phyloP scores from a whole-genome alignment of 1,284 basidiomycete species.

The Irpex rosettiformis region DNA sequence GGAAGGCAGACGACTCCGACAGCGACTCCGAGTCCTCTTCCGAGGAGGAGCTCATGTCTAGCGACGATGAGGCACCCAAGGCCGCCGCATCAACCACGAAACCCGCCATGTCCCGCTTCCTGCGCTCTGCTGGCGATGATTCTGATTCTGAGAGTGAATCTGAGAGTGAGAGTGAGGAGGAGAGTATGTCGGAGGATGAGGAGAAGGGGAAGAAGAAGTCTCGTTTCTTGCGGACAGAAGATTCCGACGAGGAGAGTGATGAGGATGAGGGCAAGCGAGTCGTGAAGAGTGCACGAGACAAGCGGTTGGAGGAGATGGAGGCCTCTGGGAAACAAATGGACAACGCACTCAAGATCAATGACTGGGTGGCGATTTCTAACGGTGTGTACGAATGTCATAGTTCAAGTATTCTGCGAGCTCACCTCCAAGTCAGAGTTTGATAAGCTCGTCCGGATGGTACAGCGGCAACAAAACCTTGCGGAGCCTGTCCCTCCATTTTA shows the following conservation, averaged over 20 bases:
- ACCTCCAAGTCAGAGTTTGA: conserved; percentile 79
- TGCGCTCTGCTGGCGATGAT: conserved; percentile 48
- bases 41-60: conserved; percentile 79
- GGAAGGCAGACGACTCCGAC: conserved; percentile 78
- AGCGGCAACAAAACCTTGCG: conserved; percentile 82
- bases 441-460: conserved; percentile 88
- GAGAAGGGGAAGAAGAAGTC: conserved; percentile 43
- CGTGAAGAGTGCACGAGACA: conserved; percentile 85
- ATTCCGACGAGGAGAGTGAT: conserved; percentile 61
- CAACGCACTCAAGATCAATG: conserved; percentile 93
- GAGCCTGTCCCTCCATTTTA: conserved; percentile 90
- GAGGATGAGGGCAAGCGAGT: conserved; percentile 71
- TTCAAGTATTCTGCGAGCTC: not conserved
- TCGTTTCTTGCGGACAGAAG: conserved; percentile 42
- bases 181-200: conserved; percentile 32
- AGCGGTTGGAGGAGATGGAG: conserved; percentile 87
- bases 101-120: conserved; percentile 73
- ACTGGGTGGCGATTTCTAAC: conserved; percentile 92
- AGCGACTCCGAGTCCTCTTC: conserved; percentile 69
- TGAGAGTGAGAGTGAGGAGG: conserved; percentile 44
- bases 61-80: conserved; percentile 61
- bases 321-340: conserved; percentile 87
- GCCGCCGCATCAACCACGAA: conserved; percentile 48
- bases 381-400: conserved; percentile 44
- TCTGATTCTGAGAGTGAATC: conserved; percentile 41